These are phyloP conservation scores for Funneliformis geosporum DNA, from an alignment of 192 early-diverging fungal species.

Conservation along the genomic window DNA sequence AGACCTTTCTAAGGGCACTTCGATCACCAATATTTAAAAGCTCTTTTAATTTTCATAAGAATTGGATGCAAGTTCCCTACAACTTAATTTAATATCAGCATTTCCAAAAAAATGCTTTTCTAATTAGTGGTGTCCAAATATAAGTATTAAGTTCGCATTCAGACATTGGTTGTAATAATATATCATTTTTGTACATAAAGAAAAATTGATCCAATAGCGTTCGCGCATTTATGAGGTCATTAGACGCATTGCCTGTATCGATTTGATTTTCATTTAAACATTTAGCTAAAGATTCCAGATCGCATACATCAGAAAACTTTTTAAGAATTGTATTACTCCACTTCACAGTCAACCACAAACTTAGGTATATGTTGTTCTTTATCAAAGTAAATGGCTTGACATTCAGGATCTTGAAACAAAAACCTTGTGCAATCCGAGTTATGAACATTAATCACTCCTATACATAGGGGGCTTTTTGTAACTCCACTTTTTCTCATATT, in stretches of 20 bases:
- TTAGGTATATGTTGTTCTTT: background rate
- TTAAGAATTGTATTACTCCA: background rate
- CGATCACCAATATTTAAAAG: background rate
- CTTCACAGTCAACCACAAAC: background rate
- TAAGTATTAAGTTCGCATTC: background rate
- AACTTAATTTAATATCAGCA: slow-evolving; percentile 4
- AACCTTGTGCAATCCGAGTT: background rate
- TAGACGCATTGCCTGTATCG: background rate
- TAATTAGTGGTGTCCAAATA: background rate
- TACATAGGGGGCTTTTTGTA: slow-evolving; percentile 1
- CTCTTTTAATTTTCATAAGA: slow-evolving; percentile 15
- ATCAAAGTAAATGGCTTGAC: background rate
- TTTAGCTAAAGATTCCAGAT: slow-evolving; percentile 2
- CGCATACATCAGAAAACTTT: background rate
- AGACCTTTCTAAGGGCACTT: background rate
- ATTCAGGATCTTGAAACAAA: background rate
- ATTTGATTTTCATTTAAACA: slow-evolving; percentile 6
- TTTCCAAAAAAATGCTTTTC: slow-evolving; percentile 1
- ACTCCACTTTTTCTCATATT: background rate
- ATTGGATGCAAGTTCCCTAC: slow-evolving; percentile 1
- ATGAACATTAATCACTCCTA: background rate
- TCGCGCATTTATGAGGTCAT: background rate
- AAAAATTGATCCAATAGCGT: slow-evolving; percentile 2
- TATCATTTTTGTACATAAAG: slow-evolving; percentile 3
- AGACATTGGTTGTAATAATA: slow-evolving; percentile 3